Evolutionary conservation across 192 early-diverging fungal genomes (phyloP).

Genomic region (Podila minutissima): DNA sequence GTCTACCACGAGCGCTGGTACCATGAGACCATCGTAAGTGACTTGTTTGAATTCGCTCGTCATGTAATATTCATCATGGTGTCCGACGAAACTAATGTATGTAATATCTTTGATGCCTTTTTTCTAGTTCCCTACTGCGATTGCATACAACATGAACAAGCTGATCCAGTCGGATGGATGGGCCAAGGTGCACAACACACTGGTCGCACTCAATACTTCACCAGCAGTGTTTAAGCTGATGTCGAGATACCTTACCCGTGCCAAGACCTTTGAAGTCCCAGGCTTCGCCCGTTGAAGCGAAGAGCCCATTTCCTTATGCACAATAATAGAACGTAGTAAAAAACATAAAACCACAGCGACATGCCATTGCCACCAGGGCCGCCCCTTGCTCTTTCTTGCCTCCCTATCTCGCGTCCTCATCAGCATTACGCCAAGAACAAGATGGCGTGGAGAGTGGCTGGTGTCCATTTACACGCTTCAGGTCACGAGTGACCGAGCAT

Average conservation of each 20-base stretch:
- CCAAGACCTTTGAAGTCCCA: conserved; percentile 76
- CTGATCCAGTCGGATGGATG: conserved; percentile 89
- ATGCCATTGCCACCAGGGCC: background rate
- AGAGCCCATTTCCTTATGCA: too few relatives aligned
- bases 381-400: too few relatives aligned
- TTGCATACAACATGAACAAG: conserved; percentile 85
- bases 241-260: conserved; percentile 73
- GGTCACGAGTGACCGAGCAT: too few relatives aligned
- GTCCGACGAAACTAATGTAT: background rate
- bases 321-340: too few relatives aligned
- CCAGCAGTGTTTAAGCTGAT: conserved; percentile 81
- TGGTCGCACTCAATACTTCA: conserved; percentile 90
- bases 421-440: too few relatives aligned
- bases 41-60: conserved; percentile 4
- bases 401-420: too few relatives aligned
- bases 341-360: background rate
- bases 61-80: background rate
- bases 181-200: conserved; percentile 91
- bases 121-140: conserved; percentile 85
- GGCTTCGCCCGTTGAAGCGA: conserved; percentile 69
- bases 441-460: too few relatives aligned
- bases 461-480: too few relatives aligned
- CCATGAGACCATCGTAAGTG: conserved; percentile 85
- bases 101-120: background rate
- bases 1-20: conserved; percentile 92